Conservation (phyloP, 371 early-diverging fungal genomes). For the Mortierella sp. region DNA sequence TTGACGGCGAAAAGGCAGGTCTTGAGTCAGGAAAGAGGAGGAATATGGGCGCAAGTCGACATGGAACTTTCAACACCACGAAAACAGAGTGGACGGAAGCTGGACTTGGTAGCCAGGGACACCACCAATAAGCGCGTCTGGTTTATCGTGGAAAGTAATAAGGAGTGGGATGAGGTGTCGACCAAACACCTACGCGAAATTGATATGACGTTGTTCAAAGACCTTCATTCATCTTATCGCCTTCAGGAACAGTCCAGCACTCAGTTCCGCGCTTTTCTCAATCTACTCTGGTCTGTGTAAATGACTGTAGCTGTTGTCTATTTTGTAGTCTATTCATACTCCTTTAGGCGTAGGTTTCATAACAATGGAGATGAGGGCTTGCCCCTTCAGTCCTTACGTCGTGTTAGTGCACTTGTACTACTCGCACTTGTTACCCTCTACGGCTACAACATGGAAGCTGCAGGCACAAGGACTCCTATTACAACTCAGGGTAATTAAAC, state of each 20-base stretch:
- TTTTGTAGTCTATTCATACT: constrained; percentile 13
- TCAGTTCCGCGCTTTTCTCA: constrained; percentile 26
- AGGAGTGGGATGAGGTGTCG: constrained; percentile 41
- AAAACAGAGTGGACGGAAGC: constrained; percentile 35
- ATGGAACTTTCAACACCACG: constrained; percentile 18
- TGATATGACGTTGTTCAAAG: constrained; percentile 38
- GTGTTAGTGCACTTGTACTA: too few relatives aligned
- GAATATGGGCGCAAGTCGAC: constrained; percentile 20
- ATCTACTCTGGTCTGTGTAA: constrained; percentile 29
- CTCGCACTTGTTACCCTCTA: too few relatives aligned
- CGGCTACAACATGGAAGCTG: too few relatives aligned
- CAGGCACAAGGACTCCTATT: too few relatives aligned
- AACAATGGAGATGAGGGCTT: constrained; percentile 24
- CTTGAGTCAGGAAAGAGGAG: constrained; percentile 33
- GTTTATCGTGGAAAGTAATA: constrained; percentile 19
- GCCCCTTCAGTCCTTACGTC: constrained; percentile 14
- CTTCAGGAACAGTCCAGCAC: constrained; percentile 20
- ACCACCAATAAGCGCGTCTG: constrained; percentile 30
- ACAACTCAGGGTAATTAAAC: background rate
- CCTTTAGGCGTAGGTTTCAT: constrained; percentile 35
- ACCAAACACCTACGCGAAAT: constrained; percentile 34
- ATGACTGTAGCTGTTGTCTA: constrained; percentile 13
- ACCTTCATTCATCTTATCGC: constrained; percentile 37
- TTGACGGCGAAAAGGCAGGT: constrained; percentile 38
- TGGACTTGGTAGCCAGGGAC: constrained; percentile 45